Base-by-base conservation (phyloP, 352 stramenopile genomes). In the Phytophthora cryptogea region DNA sequence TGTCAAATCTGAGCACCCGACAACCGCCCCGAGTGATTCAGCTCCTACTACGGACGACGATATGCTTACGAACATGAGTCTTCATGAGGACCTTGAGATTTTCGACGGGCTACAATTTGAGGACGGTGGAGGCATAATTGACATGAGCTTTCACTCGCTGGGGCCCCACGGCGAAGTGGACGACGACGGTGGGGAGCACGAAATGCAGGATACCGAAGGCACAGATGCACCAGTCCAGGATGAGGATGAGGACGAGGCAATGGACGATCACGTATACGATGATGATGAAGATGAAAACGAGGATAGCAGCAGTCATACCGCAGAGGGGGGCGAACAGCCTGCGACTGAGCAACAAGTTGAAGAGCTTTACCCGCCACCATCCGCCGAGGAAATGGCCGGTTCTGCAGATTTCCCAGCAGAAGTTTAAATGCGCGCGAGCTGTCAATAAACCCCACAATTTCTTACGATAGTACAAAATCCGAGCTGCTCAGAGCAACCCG, bases 31-130 rank as follows among this genome's bases (percentile, higher is more conserved):
- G 14, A 39, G 39, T 44, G 49, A 27, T 27, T 27, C 27, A 11
- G 36, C 14, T 20, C 20, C 36, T 49, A 43, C 26, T 31, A 35
- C 17, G 36, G 32, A 90, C 16, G 76, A 89, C 6, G 81, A 89
- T 28, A 73, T 73, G 17, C 66, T 90, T 36, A 92, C 79, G 28
- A 92, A 66, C 50, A 72, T 91, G 62, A 92, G 83, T 57, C 58
- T 92, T 35, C 88, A 85, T 48, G 80, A 86, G 20, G 86, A 95
- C 50, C 58, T 95, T 16, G 83, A 86, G 54, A 87, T 95, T 30
- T 95, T 95, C 46, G 84, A 94, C 36, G 86, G 86, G 4, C 73
- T 95, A 44, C 91, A 95, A 61, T 95, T 95, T 68, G 86, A 93
- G 54, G 71, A 80, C 28, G 84, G 86, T 11, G 84, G 86, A 17